Evolutionary conservation across 2,329 filamentous ascomycete species (phyloP).

Genomic region (Fusarium clavum): DNA sequence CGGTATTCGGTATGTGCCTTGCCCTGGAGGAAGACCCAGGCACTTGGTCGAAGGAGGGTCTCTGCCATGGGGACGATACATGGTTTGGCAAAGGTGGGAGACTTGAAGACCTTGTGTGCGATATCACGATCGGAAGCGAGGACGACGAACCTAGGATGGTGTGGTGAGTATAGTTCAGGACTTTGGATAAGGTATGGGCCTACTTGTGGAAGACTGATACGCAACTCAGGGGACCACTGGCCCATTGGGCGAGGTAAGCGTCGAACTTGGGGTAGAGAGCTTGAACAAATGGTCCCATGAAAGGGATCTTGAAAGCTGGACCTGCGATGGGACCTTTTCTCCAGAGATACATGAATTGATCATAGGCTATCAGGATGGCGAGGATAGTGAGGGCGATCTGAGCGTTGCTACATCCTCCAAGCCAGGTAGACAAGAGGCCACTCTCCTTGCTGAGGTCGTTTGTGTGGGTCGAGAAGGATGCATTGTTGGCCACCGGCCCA

Average conservation of each 20-base stretch:
- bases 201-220: slow-evolving; percentile 90
- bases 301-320: slow-evolving; percentile 71
- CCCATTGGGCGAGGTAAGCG: slow-evolving; percentile 80
- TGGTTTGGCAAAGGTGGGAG: slow-evolving; percentile 77
- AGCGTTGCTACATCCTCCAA: slow-evolving; percentile 12
- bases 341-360: slow-evolving; percentile 67
- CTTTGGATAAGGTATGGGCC: not conserved
- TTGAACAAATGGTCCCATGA: slow-evolving; percentile 81
- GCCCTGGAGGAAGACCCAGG: slow-evolving; percentile 85
- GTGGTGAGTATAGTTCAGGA: not conserved
- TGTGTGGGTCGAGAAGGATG: not conserved
- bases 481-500: slow-evolving; percentile 1
- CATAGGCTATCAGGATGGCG: slow-evolving; percentile 52
- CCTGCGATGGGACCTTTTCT: slow-evolving; percentile 73
- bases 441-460: not conserved
- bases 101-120: slow-evolving; percentile 85
- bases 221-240: slow-evolving; percentile 81
- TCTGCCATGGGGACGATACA: slow-evolving; percentile 83
- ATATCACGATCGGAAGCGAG: slow-evolving; percentile 82
- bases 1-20: slow-evolving; percentile 82
- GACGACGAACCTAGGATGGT: slow-evolving; percentile 74
- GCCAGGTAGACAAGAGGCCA: slow-evolving; percentile 23
- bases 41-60: slow-evolving; percentile 72
- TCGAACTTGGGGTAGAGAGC: slow-evolving; percentile 80
- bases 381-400: slow-evolving; percentile 48